Conservation (phyloP, 2,329 filamentous ascomycete species). For the Calonectria fujianensis region DNA sequence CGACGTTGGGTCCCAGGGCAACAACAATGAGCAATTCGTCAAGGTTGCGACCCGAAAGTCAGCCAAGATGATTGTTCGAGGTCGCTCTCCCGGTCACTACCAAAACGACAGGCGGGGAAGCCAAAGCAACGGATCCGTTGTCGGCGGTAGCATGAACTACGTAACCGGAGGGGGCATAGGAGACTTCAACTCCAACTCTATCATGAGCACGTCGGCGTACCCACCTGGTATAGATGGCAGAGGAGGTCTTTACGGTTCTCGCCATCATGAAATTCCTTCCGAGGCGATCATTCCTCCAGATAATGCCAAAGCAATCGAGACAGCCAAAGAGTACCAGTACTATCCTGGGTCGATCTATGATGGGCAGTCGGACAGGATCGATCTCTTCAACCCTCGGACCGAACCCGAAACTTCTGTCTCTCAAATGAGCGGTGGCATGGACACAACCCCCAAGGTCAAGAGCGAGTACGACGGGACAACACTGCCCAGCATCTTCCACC, state of each 20-base stretch:
- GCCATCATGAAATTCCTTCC: constrained; percentile 70
- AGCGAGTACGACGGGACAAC: constrained; percentile 67
- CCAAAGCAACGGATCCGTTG: constrained; percentile 79
- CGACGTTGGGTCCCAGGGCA: constrained; percentile 72
- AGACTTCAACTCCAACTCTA: constrained; percentile 56
- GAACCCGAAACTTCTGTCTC: constrained; percentile 60
- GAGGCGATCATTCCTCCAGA: constrained; percentile 72
- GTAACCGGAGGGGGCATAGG: constrained; percentile 51
- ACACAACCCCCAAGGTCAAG: constrained; percentile 67
- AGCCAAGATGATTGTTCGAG: constrained; percentile 90
- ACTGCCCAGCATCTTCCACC: constrained; percentile 69
- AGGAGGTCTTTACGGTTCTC: constrained; percentile 63
- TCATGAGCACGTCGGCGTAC: constrained; percentile 61
- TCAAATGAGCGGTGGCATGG: constrained; percentile 56
- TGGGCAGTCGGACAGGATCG: constrained; percentile 67
- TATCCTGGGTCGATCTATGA: constrained; percentile 72
- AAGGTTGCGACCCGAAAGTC: constrained; percentile 84
- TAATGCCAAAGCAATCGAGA: constrained; percentile 70
- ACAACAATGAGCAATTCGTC: constrained; percentile 73
- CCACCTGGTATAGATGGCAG: constrained; percentile 55
- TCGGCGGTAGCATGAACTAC: constrained; percentile 76
- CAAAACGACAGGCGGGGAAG: constrained; percentile 82
- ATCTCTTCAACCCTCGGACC: constrained; percentile 68
- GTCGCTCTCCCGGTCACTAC: constrained; percentile 88
- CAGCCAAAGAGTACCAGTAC: constrained; percentile 73